These are phyloP conservation scores for Salvia hispanica DNA, from an alignment of 257 asterid genomes.

Conservation along the genomic window DNA sequence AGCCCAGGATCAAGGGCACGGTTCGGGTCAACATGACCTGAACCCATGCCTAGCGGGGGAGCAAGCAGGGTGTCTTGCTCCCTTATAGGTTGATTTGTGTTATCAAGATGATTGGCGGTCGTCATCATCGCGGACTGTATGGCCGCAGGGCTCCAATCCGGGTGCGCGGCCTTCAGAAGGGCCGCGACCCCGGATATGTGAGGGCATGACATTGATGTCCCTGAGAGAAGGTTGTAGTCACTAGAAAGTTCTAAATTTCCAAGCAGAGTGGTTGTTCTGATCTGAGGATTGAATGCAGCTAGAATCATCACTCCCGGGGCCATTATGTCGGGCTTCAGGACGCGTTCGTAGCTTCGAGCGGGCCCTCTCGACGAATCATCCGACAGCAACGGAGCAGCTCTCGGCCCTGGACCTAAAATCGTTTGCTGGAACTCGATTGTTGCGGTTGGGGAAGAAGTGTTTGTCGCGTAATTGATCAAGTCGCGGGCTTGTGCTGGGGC, in stretches of 20 bases:
- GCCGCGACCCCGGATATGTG: constrained; percentile 49
- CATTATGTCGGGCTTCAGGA: constrained; percentile 46
- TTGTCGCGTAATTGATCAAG: constrained; percentile 27
- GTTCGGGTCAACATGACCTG: constrained; percentile 47
- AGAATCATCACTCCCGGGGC: constrained; percentile 47
- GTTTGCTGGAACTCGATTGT: constrained; percentile 42
- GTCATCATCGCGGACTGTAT: constrained; percentile 56
- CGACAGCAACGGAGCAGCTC: constrained; percentile 35
- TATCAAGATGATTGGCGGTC: constrained; percentile 45
- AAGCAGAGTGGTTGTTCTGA: neutral
- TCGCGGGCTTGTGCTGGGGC: constrained; percentile 17
- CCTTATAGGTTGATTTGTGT: constrained; percentile 33
- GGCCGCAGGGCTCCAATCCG: constrained; percentile 50
- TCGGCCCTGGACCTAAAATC: constrained; percentile 36
- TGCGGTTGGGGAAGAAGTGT: constrained; percentile 24
- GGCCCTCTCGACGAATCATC: constrained; percentile 44
- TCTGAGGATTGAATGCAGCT: constrained; percentile 39
- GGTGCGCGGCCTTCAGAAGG: constrained; percentile 40
- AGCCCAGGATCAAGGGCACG: constrained; percentile 51
- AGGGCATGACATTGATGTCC: constrained; percentile 55
- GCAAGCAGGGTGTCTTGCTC: constrained; percentile 24
- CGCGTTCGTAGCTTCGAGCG: constrained; percentile 21
- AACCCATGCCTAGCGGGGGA: constrained; percentile 41
- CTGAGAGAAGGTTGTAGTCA: constrained; percentile 39
- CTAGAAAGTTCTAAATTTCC: constrained; percentile 16